Conservation (phyloP, 352 stramenopile genomes). For the Phytopythium helicoides region DNA sequence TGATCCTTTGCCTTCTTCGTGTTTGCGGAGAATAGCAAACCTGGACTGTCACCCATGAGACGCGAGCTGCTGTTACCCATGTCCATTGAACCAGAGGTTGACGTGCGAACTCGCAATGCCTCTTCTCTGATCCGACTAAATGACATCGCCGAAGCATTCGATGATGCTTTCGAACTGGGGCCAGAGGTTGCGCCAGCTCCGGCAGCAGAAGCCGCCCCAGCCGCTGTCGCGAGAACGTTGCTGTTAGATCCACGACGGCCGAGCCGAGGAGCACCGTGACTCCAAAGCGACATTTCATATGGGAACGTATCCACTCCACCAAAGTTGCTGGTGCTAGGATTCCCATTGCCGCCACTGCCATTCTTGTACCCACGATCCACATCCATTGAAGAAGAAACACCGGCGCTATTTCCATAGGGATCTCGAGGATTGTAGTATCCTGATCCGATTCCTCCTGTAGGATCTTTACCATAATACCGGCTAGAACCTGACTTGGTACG, state of each 20-base stretch:
- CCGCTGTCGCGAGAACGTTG: not conserved
- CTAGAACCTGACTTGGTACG: not conserved
- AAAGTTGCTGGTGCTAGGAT: not conserved
- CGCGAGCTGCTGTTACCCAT: not conserved
- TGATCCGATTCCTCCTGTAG: not conserved
- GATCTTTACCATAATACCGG: constrained; percentile 2
- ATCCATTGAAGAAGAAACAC: constrained; percentile 2
- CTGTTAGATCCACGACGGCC: constrained; percentile 2
- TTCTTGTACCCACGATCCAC: constrained; percentile 4
- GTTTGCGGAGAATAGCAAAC: not conserved
- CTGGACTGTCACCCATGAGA: constrained; percentile 1
- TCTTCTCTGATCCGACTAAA: constrained; percentile 70
- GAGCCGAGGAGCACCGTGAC: not conserved
- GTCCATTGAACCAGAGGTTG: constrained; percentile 38
- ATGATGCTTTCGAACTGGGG: not conserved
- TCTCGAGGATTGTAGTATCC: constrained; percentile 1
- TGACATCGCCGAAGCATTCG: not conserved
- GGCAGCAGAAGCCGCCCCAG: not conserved
- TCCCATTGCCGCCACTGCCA: not conserved
- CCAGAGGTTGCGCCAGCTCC: not conserved
- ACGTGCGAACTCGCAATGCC: constrained; percentile 59
- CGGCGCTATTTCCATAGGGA: not conserved
- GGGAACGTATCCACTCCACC: constrained; percentile 5
- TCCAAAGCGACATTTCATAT: constrained; percentile 9
- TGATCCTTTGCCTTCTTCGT: constrained; percentile 21